Evolutionary conservation across 495 filamentous ascomycete genomes (phyloP).

Genomic region (Penicillium maclennaniae): DNA sequence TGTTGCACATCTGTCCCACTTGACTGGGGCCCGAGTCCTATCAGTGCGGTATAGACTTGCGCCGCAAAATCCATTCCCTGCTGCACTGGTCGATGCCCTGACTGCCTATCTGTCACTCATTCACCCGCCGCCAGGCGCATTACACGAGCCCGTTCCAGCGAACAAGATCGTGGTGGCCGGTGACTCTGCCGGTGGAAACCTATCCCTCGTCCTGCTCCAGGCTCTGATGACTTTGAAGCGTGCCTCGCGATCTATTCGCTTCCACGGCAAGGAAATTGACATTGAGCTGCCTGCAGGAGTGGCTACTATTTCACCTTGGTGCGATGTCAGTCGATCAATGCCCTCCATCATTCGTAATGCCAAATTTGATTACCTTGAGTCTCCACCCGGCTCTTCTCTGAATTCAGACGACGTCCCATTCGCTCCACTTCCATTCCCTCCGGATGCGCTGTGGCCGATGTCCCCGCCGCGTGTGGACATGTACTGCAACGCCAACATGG

Average conservation of each 20-base stretch:
- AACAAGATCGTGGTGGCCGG: conserved; percentile 74
- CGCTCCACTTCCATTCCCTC: conserved; percentile 31
- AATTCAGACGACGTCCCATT: conserved; percentile 29
- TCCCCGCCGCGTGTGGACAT: conserved; percentile 64
- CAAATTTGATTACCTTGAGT: conserved; percentile 71
- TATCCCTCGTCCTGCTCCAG: conserved; percentile 68
- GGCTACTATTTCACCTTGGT: conserved; percentile 66
- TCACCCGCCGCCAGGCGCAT: conserved; percentile 68
- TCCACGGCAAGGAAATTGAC: conserved; percentile 60
- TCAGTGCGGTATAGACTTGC: conserved; percentile 84
- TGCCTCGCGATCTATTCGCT: conserved; percentile 48
- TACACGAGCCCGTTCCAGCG: conserved; percentile 66
- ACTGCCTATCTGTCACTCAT: conserved; percentile 78
- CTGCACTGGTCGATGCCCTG: conserved; percentile 78
- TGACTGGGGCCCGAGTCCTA: conserved; percentile 59
- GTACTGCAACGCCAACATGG: conserved; percentile 58
- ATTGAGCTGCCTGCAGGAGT: conserved; percentile 67
- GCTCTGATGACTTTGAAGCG: conserved; percentile 68
- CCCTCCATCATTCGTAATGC: conserved; percentile 63
- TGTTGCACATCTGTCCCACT: conserved; percentile 43
- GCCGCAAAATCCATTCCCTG: conserved; percentile 79
- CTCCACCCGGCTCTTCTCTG: conserved; percentile 20
- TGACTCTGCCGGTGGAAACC: conserved; percentile 85
- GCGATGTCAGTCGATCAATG: conserved; percentile 69
- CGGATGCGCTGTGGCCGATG: conserved; percentile 67